A percentile compares a stretch with the other conserved stretches of the same genome.
Conservation (phyloP, 768 basidiomycete species). For the Mycena filopes region DNA sequence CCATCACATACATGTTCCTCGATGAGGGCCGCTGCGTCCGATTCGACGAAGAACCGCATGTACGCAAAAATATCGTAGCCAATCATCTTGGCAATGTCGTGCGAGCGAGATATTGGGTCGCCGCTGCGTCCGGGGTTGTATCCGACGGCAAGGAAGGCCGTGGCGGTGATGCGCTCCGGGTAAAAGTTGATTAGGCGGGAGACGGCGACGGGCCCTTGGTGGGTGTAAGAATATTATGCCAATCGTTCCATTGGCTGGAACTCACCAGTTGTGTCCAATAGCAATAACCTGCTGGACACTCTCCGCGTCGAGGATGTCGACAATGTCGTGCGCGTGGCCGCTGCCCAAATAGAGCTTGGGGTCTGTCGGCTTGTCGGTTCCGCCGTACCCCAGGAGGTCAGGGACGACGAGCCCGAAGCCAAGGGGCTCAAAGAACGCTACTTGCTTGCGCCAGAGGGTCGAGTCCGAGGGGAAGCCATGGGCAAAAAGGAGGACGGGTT, state of each 20-base stretch:
- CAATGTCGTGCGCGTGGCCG: conserved; percentile 49
- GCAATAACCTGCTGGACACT: conserved; percentile 45
- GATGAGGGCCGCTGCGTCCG: neutral
- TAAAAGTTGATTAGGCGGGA: conserved; percentile 50
- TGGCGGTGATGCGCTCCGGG: conserved; percentile 52
- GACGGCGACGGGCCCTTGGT: conserved; percentile 47
- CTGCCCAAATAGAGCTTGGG: conserved; percentile 44
- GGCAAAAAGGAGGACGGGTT: conserved; percentile 54
- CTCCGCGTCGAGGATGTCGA: conserved; percentile 54
- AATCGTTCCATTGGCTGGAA: neutral
- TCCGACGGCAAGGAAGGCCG: conserved; percentile 51
- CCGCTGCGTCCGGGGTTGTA: conserved; percentile 37
- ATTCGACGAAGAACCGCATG: conserved; percentile 16
- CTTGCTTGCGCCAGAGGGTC: conserved; percentile 52
- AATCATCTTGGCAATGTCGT: neutral
- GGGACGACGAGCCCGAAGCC: conserved; percentile 60
- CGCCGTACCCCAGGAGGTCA: conserved; percentile 64
- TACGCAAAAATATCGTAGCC: conserved; percentile 24
- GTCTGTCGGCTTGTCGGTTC: conserved; percentile 57
- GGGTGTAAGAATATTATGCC: neutral
- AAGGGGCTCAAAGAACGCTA: conserved; percentile 45
- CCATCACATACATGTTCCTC: conserved; percentile 1
- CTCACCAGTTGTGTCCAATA: conserved; percentile 53
- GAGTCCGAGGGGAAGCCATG: conserved; percentile 54
- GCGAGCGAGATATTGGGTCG: conserved; percentile 29